phyloP scores from a whole-genome alignment of 331 rosid genomes.

The Spiraea crenata region DNA sequence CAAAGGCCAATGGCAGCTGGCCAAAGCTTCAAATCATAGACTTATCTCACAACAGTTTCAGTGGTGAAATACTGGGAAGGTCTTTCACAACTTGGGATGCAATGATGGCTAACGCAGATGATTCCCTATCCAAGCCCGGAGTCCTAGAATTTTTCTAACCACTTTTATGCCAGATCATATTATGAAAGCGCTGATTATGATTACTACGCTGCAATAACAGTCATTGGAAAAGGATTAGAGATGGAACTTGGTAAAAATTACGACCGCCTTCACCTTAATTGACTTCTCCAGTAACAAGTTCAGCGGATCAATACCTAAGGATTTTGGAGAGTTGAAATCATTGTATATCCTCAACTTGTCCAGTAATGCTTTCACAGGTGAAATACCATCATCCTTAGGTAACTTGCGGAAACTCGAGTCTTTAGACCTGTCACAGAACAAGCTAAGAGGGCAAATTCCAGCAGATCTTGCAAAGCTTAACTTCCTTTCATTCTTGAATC shows the following conservation, averaged over 20 bases:
- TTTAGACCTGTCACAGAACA: conserved; percentile 54
- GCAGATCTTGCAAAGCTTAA: conserved; percentile 24
- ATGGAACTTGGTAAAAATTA: too few species aligned
- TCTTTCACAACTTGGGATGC: conserved; percentile 46
- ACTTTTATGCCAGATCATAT: too few species aligned
- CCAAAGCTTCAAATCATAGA: conserved; percentile 55
- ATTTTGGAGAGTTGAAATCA: too few species aligned
- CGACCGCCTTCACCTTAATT: too few species aligned
- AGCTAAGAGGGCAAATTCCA: conserved; percentile 53
- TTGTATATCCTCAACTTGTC: neutral
- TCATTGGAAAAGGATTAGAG: too few species aligned
- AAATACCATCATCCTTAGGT: neutral
- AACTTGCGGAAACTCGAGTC: conserved; percentile 41
- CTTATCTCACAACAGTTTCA: conserved; percentile 48
- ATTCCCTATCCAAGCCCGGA: neutral
- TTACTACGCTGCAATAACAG: too few species aligned
- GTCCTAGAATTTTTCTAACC: neutral
- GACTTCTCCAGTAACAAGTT: too few species aligned
- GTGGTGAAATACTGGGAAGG: conserved; percentile 35
- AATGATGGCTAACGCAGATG: conserved; percentile 39
- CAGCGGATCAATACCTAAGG: too few species aligned
- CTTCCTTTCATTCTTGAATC: conserved; percentile 22
- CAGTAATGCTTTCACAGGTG: neutral
- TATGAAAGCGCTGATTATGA: too few species aligned
- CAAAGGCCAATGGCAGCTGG: conserved; percentile 28